Evolutionary conservation across 2,329 filamentous ascomycete genomes (phyloP), one percentile per base, ranked within the genome.

Genomic region (Thermothelomyces thermophilus): DNA sequence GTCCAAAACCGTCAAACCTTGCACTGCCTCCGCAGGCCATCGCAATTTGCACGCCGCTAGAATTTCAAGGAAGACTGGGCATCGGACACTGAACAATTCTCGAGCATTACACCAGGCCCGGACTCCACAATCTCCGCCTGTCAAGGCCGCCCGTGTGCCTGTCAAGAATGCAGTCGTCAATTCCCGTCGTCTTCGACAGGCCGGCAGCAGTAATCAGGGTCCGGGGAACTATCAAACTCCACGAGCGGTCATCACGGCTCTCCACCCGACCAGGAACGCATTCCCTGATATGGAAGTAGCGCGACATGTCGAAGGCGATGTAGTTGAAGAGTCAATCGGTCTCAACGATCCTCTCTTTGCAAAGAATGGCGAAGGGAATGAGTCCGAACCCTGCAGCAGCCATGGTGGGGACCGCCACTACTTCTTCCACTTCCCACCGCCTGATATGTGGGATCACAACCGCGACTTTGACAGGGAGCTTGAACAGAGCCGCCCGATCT

Each of bases 381-480:
- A 26, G 2, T 24, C 24, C 16, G 37, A 31, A 10, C 9, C 14
- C 19, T 39, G 33, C 39, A 37, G 41, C 22, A 14, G n/a, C 6
- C 2, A 37, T 26, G 22, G 33, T 8, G 35, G 45, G 17, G 5
- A 17, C 5, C 46, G 50, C 13, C 50, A 46, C 17, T 3, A 17
- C 0, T 48, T 40, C 9, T 40, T 31, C 14, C 14, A 22, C 6
- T 55, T 40, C 26, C 53, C 53, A 9, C 34, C 31, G 16, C 50
- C 50, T 16, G 48, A 55, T 33, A 48, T 55, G 37, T 5, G 13
- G 3, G 37, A 46, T 9, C 2, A 9, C 7, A 55, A 53, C 26
- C 26, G 33, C n/a, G 44, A 48, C 26, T 45, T 55, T 17, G 48
- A 51, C 10, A 30, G 14, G 39, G 20, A 43, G 17, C 37, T 53